phyloP scores from a whole-genome alignment of 106 monocot genomes.

The Acorus calamus region DNA sequence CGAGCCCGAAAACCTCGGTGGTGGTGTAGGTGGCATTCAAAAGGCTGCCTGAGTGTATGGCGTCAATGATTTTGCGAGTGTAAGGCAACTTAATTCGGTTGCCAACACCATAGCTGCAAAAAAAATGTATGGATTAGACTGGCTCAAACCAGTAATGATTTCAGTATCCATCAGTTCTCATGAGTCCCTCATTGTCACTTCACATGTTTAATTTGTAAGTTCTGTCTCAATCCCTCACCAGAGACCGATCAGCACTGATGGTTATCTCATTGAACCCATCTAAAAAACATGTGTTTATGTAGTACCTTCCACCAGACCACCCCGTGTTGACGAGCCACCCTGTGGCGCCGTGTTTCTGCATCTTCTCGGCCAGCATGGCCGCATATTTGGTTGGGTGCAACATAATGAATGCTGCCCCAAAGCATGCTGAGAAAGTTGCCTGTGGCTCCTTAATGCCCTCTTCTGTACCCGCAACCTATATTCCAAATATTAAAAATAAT shows the following conservation, averaged over 20 bases:
- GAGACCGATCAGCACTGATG: too few relatives aligned
- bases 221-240: too few relatives aligned
- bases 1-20: constrained; percentile 79
- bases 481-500: neutral
- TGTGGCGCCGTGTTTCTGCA: constrained; percentile 78
- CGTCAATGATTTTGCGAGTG: constrained; percentile 87
- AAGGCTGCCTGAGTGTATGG: constrained; percentile 80
- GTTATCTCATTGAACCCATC: too few relatives aligned
- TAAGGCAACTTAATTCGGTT: constrained; percentile 67
- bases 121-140: too few relatives aligned
- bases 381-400: constrained; percentile 90
- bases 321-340: constrained; percentile 98
- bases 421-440: constrained; percentile 96
- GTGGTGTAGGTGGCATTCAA: constrained; percentile 45
- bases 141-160: neutral
- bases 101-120: constrained; percentile 74
- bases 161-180: neutral
- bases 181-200: neutral
- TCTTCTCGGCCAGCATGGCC: constrained; percentile 89
- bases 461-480: constrained; percentile 85
- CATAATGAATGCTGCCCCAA: constrained; percentile 96
- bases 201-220: too few relatives aligned
- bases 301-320: constrained; percentile 91
- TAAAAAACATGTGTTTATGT: too few relatives aligned
- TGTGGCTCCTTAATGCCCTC: constrained; percentile 94